phyloP scores from a whole-genome alignment of 1,284 basidiomycete genomes.

The Tetrapyrgos nigripes region DNA sequence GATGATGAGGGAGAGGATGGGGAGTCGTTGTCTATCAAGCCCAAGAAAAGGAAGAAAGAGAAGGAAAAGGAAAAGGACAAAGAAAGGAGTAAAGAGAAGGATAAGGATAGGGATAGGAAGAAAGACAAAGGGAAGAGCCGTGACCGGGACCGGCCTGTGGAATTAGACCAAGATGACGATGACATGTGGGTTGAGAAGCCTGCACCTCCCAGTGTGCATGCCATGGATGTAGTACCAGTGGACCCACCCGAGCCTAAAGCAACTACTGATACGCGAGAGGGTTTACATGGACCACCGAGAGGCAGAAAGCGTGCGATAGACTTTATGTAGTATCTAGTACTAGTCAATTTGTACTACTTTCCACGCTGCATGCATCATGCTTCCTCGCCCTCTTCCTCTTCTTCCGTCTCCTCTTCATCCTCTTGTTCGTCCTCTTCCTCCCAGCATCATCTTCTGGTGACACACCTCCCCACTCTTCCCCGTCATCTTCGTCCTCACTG shows the following conservation, averaged over 20 bases:
- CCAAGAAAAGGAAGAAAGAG: conserved; percentile 51
- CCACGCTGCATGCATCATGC: too few species aligned
- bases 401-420: conserved; percentile 26
- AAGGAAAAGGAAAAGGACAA: conserved; percentile 30
- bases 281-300: conserved; percentile 31
- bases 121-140: conserved; percentile 49
- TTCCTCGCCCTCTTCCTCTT: conserved; percentile 29
- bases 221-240: conserved; percentile 11
- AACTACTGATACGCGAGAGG: conserved; percentile 5
- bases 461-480: conserved; percentile 32
- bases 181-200: conserved; percentile 69
- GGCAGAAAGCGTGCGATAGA: conserved; percentile 71
- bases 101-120: conserved; percentile 46
- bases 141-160: conserved; percentile 46
- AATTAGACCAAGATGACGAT: conserved; percentile 55
- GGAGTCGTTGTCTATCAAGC: conserved; percentile 33
- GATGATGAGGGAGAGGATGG: conserved; percentile 63
- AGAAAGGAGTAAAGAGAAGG: background rate
- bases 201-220: conserved; percentile 48
- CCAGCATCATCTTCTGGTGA: too few species aligned
- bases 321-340: conserved; percentile 54
- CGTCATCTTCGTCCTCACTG: conserved; percentile 25
- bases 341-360: too few species aligned
- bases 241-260: background rate
- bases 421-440: conserved; percentile 24